Evolutionary conservation across 805 yeast genomes (phyloP), one percentile per base, ranked within the genome.

Genomic region (Lipomyces chichibuensis): DNA sequence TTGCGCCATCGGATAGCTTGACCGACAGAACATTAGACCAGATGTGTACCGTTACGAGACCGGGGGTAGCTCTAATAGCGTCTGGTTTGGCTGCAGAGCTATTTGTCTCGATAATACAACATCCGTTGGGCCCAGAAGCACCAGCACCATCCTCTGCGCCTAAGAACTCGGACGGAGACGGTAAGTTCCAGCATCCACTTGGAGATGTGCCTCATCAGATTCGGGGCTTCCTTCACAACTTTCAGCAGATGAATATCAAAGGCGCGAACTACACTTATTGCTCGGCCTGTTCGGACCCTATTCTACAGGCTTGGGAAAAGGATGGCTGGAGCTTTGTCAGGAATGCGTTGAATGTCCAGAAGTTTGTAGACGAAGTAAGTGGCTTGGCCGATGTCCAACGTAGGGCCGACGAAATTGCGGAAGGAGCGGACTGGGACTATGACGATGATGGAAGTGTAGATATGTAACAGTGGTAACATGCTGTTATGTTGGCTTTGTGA

Each of bases 41-140:
- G 77, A 95, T 95, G 98, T 95, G 99, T 75, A 95, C 99, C 0
- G 99, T 95, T 0, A 95, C 99, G 0, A 82, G 99, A 53, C 98
- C 99, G 0, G 99, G 99, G 0, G 93, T 90, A 0, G 97, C 99
- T 0, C 80, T 90, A 73, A 80, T 92, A 78, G 98, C 98, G 0
- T 85, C 97, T 0, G 86, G 97, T 0, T 79, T 88, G 49, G 96
- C 96, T 0, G 96, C 91, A 0, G 99, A 95, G 76, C 78, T 95
- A 5, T 75, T 92, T 68, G 90, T 90, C 0, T 85, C 95, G 0
- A 69, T 91, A 0, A 73, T 91, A 52, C 98, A 94, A 76, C 89
- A 88, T 71, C 86, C 86, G 0, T 75, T 78, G 5, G 80, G 81
- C 25, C 84, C 84, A 29, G 72, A 74, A 32, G 87, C 87, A 0